Percentiles rank a stretch among this genome's conserved stretches.
phyloP scores from a whole-genome alignment of 2,329 filamentous ascomycete species.

The Cladophialophora yegresii region DNA sequence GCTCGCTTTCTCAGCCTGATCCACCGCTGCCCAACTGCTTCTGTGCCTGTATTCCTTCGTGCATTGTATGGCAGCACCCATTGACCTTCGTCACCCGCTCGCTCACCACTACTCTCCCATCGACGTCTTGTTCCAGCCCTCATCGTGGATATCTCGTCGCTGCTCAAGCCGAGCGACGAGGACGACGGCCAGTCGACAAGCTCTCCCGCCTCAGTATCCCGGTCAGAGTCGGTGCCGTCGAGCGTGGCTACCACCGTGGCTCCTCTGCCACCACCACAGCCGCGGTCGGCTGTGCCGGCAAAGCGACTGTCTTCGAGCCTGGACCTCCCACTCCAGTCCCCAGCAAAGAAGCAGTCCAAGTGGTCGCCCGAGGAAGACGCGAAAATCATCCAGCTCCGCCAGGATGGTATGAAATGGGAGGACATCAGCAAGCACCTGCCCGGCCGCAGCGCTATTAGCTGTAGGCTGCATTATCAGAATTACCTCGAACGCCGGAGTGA shows the following conservation, averaged over 20 bases:
- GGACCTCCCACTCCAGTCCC: slow-evolving; percentile 57
- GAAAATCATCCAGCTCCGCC: slow-evolving; percentile 88
- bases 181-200: slow-evolving; percentile 33
- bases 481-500: slow-evolving; percentile 90
- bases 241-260: slow-evolving; percentile 33
- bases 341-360: slow-evolving; percentile 92
- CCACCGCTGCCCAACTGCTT: slow-evolving; percentile 1
- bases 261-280: slow-evolving; percentile 30
- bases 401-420: slow-evolving; percentile 96
- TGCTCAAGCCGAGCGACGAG: slow-evolving; percentile 65
- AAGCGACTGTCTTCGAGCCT: slow-evolving; percentile 45
- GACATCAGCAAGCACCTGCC: slow-evolving; percentile 91
- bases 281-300: slow-evolving; percentile 30
- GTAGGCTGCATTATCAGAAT: slow-evolving; percentile 93
- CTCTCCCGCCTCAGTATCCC: slow-evolving; percentile 33
- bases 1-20: slow-evolving; percentile 24
- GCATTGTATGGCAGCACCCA: slow-evolving; percentile 23
- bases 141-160: slow-evolving; percentile 93
- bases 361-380: slow-evolving; percentile 93
- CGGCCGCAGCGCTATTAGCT: slow-evolving; percentile 90
- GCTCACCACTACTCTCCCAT: slow-evolving; percentile 2
- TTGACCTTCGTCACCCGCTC: slow-evolving; percentile 9
- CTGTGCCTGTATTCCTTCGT: neutral
- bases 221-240: slow-evolving; percentile 31
- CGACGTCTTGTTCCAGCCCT: slow-evolving; percentile 7